A percentile compares a stretch with the other conserved stretches of the same genome.
These are phyloP conservation scores for Ustilago cynodontis DNA, from an alignment of 1,284 basidiomycete species.

Conservation along the genomic window DNA sequence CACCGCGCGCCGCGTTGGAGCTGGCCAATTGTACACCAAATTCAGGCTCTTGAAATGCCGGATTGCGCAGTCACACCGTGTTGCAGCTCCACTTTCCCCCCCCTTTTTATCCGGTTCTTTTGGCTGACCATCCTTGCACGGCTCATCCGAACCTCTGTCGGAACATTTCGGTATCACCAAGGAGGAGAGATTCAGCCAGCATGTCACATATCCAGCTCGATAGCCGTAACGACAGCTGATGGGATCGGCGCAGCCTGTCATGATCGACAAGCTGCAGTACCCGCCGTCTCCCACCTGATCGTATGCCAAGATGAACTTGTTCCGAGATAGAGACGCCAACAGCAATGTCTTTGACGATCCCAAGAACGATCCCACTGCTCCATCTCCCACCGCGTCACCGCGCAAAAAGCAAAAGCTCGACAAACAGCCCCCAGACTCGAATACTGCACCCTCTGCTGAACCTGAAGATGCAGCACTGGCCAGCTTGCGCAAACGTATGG, in stretches of 20 bases:
- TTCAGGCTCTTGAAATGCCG: slow-evolving; percentile 23
- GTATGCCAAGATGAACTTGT: slow-evolving; percentile 47
- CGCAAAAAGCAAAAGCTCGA: slow-evolving; percentile 40
- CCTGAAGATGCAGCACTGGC: slow-evolving; percentile 52
- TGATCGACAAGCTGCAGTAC: background rate
- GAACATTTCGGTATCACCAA: background rate
- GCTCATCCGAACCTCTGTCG: background rate
- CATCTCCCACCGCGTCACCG: slow-evolving; percentile 39
- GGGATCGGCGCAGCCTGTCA: slow-evolving; percentile 3
- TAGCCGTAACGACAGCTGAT: background rate
- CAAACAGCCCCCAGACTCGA: background rate
- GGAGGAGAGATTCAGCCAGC: background rate
- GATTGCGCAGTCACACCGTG: slow-evolving; percentile 5
- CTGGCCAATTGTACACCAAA: background rate
- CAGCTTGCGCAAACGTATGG: slow-evolving; percentile 60
- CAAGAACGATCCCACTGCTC: slow-evolving; percentile 44
- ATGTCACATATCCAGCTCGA: background rate
- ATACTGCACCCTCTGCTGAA: background rate
- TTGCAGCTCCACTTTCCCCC: slow-evolving; percentile 14
- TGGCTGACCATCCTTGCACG: background rate
- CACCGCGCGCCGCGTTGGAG: background rate
- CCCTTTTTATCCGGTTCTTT: background rate
- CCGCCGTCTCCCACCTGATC: background rate
- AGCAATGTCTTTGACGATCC: slow-evolving; percentile 48
- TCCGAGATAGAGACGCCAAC: slow-evolving; percentile 49